phyloP scores from a whole-genome alignment of 768 basidiomycete species.

The Termitomyces sp. region DNA sequence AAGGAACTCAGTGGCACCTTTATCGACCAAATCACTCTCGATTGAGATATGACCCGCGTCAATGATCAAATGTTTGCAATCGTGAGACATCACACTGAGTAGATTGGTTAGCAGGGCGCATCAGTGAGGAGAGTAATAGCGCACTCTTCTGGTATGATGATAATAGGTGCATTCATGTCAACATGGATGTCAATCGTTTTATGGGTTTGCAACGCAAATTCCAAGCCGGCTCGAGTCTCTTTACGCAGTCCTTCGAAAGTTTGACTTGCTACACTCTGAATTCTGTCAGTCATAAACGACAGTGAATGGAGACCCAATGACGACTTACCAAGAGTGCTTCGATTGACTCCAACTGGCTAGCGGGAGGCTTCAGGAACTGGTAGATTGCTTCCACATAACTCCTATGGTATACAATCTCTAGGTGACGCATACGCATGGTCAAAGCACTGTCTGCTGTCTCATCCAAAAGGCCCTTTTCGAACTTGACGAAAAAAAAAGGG shows the following conservation, averaged over 20 bases:
- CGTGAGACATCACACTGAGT: constrained; percentile 63
- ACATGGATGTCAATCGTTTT: constrained; percentile 96
- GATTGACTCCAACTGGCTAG: constrained; percentile 92
- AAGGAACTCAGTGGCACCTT: constrained; percentile 70
- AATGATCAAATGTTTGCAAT: constrained; percentile 83
- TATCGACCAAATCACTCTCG: constrained; percentile 83
- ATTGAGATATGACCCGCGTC: constrained; percentile 97
- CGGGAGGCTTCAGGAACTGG: constrained; percentile 89
- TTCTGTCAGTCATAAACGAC: neutral
- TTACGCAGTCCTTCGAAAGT: constrained; percentile 91
- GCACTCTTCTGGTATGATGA: constrained; percentile 94
- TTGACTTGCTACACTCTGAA: constrained; percentile 82
- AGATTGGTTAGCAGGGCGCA: neutral
- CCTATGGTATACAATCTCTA: constrained; percentile 95
- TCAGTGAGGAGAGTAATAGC: constrained; percentile 10
- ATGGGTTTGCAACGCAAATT: constrained; percentile 88
- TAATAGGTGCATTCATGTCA: constrained; percentile 95
- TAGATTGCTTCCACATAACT: constrained; percentile 92
- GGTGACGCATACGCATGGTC: constrained; percentile 84
- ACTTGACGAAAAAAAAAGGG: constrained; percentile 85
- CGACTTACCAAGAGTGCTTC: constrained; percentile 77
- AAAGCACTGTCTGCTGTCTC: constrained; percentile 88
- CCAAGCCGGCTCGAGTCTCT: constrained; percentile 90
- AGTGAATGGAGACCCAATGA: neutral
- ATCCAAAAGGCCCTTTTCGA: constrained; percentile 90